Percentiles rank a stretch among this genome's conserved stretches.
These are phyloP conservation scores for Salix exigua DNA, from an alignment of 345 rosid species.

Conservation along the genomic window DNA sequence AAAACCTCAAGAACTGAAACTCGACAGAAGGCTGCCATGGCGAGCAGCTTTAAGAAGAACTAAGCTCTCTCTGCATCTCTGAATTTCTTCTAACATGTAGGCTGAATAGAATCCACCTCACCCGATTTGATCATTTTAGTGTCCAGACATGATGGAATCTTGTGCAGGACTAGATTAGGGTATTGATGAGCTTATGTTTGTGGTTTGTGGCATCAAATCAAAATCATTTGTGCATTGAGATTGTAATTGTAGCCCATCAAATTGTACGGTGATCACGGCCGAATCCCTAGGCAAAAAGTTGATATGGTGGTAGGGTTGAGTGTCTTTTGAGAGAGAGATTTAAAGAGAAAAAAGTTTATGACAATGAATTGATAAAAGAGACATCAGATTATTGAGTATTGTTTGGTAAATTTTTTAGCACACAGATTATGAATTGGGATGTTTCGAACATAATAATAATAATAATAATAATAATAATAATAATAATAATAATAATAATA, in stretches of 20 bases:
- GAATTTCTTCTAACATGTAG: background rate
- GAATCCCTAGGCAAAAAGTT: slow-evolving; percentile 33
- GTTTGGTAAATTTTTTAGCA: background rate
- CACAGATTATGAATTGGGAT: background rate
- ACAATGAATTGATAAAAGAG: slow-evolving; percentile 11
- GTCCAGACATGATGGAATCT: background rate
- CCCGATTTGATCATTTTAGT: background rate
- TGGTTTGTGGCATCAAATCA: slow-evolving; percentile 25
- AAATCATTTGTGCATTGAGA: slow-evolving; percentile 19
- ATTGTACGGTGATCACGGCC: slow-evolving; percentile 22
- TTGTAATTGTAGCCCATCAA: slow-evolving; percentile 12
- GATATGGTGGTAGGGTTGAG: background rate
- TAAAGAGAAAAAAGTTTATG: background rate
- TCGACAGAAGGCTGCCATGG: slow-evolving; percentile 25
- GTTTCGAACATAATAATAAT: background rate
- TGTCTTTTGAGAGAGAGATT: background rate
- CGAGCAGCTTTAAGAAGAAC: slow-evolving; percentile 14
- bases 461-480: background rate
- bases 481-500: background rate
- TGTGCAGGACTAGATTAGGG: background rate
- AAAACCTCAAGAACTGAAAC: slow-evolving; percentile 6
- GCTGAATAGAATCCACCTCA: background rate
- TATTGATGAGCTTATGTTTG: background rate
- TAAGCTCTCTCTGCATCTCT: slow-evolving; percentile 10
- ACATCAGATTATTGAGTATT: slow-evolving; percentile 9